phyloP scores from a whole-genome alignment of 1,139 yeast genomes.

The Sugiyamaella pinicola region DNA sequence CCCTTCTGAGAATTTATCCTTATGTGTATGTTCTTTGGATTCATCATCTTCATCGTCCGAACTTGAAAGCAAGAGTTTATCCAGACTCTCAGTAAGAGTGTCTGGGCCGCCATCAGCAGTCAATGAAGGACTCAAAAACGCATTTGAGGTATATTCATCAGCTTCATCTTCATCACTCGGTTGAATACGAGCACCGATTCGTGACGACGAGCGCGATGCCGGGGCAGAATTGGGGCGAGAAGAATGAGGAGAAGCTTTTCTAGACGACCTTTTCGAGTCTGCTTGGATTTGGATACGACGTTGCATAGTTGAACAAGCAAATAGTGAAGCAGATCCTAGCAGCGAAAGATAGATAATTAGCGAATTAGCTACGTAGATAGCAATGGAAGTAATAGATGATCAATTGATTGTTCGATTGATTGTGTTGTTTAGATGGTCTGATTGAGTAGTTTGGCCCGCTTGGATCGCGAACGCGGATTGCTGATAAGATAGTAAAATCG shows the following conservation, averaged over 20 bases:
- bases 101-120: slow-evolving; percentile 27
- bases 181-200: slow-evolving; percentile 26
- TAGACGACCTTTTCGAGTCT: slow-evolving; percentile 24
- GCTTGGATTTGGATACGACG: slow-evolving; percentile 28
- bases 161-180: slow-evolving; percentile 33
- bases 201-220: slow-evolving; percentile 31
- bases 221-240: slow-evolving; percentile 25
- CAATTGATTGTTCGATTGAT: too few relatives aligned
- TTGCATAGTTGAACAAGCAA: slow-evolving; percentile 21
- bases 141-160: slow-evolving; percentile 33
- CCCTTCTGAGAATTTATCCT: slow-evolving; percentile 34
- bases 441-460: too few relatives aligned
- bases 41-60: slow-evolving; percentile 21
- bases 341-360: too few relatives aligned
- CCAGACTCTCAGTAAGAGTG: slow-evolving; percentile 29
- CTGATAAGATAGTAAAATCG: too few relatives aligned
- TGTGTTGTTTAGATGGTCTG: too few relatives aligned
- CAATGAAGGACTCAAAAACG: slow-evolving; percentile 28
- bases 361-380: too few relatives aligned
- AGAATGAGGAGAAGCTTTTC: slow-evolving; percentile 25
- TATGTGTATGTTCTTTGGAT: slow-evolving; percentile 18
- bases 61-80: slow-evolving; percentile 24
- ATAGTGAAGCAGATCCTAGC: too few relatives aligned
- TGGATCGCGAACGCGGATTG: too few relatives aligned
- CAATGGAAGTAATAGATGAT: too few relatives aligned